phyloP scores from a whole-genome alignment of 2,329 filamentous ascomycete genomes.

The Scedosporium apiospermum region DNA sequence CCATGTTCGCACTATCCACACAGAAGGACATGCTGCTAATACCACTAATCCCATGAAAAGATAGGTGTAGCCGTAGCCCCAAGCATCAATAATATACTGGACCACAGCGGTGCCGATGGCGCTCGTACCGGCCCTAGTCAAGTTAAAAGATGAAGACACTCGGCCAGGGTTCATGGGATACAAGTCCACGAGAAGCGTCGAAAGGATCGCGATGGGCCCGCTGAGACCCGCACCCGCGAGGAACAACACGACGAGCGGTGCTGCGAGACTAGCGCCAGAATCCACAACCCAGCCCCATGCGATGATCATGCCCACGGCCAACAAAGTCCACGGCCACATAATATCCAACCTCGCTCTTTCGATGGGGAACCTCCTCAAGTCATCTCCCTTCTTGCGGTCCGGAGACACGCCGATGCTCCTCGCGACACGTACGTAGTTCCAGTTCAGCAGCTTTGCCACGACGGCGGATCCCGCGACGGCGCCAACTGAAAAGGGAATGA shows the following conservation, averaged over 20 bases:
- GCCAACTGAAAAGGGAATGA: slow-evolving; percentile 39
- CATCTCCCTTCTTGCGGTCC: slow-evolving; percentile 40
- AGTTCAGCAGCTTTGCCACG: slow-evolving; percentile 50
- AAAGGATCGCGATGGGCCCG: slow-evolving; percentile 32
- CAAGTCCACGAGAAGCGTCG: slow-evolving; percentile 31
- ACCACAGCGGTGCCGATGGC: slow-evolving; percentile 29
- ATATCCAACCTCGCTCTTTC: slow-evolving; percentile 41
- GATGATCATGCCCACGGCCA: slow-evolving; percentile 36
- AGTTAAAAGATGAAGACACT: slow-evolving; percentile 31
- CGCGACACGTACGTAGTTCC: slow-evolving; percentile 58
- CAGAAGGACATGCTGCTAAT: slow-evolving; percentile 16
- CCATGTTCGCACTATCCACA: slow-evolving; percentile 19
- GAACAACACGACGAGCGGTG: slow-evolving; percentile 35
- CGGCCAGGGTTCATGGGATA: slow-evolving; percentile 30
- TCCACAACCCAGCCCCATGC: slow-evolving; percentile 44
- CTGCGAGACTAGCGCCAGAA: slow-evolving; percentile 31
- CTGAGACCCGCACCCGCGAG: slow-evolving; percentile 39
- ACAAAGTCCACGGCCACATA: slow-evolving; percentile 38
- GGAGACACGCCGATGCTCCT: slow-evolving; percentile 39
- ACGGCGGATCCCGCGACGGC: slow-evolving; percentile 35
- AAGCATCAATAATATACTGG: slow-evolving; percentile 28
- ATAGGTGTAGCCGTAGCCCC: slow-evolving; percentile 29
- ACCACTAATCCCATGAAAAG: slow-evolving; percentile 23
- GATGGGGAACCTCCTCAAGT: slow-evolving; percentile 39
- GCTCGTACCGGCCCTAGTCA: slow-evolving; percentile 28